phyloP scores from a whole-genome alignment of 768 basidiomycete species.

The Tremella mesenterica region DNA sequence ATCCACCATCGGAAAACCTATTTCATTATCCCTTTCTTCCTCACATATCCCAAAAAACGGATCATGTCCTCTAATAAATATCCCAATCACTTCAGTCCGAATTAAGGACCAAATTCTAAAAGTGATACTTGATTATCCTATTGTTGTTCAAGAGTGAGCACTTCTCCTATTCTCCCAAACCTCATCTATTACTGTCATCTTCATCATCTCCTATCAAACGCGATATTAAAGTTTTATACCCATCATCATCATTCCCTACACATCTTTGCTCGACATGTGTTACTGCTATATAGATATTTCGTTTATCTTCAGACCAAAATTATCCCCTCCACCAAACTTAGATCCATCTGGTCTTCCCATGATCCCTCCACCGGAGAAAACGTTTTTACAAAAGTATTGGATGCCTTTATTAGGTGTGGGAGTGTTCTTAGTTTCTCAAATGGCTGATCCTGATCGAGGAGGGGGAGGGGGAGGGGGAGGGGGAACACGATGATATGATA shows the following conservation, averaged over 20 bases:
- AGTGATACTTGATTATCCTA: too few species aligned
- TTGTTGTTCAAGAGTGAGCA: too few species aligned
- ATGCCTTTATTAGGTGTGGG: constrained; percentile 61
- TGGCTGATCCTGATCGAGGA: neutral
- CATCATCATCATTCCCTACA: too few species aligned
- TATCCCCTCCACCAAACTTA: constrained; percentile 17
- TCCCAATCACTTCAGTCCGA: neutral
- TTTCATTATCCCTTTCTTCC: neutral
- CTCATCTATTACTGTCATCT: neutral
- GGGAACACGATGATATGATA: neutral
- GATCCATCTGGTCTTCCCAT: constrained; percentile 21
- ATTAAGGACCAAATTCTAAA: neutral
- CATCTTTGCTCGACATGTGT: too few species aligned
- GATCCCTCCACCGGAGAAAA: constrained; percentile 57
- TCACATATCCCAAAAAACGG: neutral
- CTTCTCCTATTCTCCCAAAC: neutral
- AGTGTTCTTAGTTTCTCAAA: constrained; percentile 44
- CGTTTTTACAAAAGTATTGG: constrained; percentile 86
- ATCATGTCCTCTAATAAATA: neutral
- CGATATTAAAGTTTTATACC: too few species aligned
- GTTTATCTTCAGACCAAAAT: neutral
- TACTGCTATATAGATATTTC: too few species aligned
- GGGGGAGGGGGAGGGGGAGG: neutral
- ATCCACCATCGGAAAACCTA: neutral
- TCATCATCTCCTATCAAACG: too few species aligned